Conservation (phyloP, 768 basidiomycete genomes). For the Boletus vermiculosoides region DNA sequence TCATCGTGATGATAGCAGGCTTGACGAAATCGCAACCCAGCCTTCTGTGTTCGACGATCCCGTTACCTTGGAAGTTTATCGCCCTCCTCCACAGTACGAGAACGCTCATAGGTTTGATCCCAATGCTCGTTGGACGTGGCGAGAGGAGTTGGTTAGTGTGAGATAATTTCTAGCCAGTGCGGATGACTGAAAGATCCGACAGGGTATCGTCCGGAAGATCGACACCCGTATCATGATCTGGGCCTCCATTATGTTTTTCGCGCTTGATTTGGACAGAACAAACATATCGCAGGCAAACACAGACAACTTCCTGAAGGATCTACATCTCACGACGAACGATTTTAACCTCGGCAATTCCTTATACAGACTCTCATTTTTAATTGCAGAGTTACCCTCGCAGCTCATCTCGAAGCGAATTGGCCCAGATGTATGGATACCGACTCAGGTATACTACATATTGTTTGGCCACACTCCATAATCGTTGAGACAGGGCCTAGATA, state of each 20-base stretch:
- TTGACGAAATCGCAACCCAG: conserved; percentile 57
- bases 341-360: conserved; percentile 65
- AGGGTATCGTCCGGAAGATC: conserved; percentile 57
- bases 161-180: background rate
- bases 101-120: conserved; percentile 61
- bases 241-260: conserved; percentile 60
- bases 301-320: conserved; percentile 65
- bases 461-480: background rate
- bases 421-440: no score
- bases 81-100: conserved; percentile 52
- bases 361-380: conserved; percentile 29
- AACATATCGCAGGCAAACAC: conserved; percentile 68
- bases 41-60: conserved; percentile 48
- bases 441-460: conserved; percentile 24
- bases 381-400: no score
- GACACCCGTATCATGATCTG: conserved; percentile 60
- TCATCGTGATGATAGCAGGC: conserved; percentile 32
- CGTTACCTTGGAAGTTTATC: background rate
- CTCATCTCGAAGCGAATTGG: no score
- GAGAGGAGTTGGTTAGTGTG: conserved; percentile 54
- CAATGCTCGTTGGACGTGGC: conserved; percentile 65
- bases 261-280: conserved; percentile 54
- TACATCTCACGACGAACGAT: conserved; percentile 59
- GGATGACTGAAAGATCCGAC: background rate
- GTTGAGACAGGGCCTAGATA: conserved; percentile 36